These are phyloP conservation scores for Paxillus ammoniavirescens DNA, from an alignment of 768 basidiomycete genomes.

Conservation along the genomic window DNA sequence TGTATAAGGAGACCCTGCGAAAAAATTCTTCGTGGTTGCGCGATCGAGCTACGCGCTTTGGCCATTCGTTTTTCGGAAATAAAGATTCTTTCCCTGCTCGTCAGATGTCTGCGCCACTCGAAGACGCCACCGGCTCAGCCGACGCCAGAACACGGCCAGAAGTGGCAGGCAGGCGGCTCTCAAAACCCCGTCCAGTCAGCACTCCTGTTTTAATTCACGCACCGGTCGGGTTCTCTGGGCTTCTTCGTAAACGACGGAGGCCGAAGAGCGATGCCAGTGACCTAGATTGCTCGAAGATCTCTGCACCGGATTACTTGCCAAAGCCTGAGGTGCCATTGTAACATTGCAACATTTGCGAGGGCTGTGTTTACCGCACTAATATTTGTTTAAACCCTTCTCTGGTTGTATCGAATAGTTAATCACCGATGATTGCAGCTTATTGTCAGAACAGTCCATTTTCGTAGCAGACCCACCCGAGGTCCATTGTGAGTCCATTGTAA, in stretches of 20 bases:
- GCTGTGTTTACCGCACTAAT: neutral
- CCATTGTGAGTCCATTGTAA: neutral
- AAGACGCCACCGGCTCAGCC: constrained; percentile 13
- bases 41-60: neutral
- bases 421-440: neutral
- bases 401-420: constrained; percentile 2
- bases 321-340: neutral
- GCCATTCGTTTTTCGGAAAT: neutral
- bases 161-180: neutral
- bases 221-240: neutral
- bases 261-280: constrained; percentile 1
- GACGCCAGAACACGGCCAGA: neutral
- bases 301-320: neutral
- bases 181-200: neutral
- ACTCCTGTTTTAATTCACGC: neutral
- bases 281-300: neutral
- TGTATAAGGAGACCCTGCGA: constrained; percentile 4
- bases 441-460: neutral
- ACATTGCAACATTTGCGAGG: neutral
- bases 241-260: constrained; percentile 9
- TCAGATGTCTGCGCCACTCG: constrained; percentile 8
- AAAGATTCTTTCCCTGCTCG: neutral
- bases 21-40: constrained; percentile 11
- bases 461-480: constrained; percentile 17
- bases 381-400: neutral